These are phyloP conservation scores for Coemansia umbellata DNA, from an alignment of 192 early-diverging fungal genomes.

Conservation along the genomic window DNA sequence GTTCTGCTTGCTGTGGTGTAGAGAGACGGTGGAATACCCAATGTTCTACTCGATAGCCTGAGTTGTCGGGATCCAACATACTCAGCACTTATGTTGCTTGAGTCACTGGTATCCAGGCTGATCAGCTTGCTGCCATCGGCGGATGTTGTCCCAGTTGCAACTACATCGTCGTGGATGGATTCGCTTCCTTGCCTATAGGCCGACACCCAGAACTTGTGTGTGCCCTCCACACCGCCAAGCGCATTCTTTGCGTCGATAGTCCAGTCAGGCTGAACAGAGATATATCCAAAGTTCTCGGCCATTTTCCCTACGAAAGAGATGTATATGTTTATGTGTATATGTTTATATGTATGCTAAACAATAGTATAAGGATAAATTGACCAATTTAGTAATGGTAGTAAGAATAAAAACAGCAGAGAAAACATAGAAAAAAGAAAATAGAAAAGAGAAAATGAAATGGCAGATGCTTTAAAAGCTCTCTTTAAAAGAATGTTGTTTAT, in stretches of 20 bases:
- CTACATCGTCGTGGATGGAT: conserved; percentile 34
- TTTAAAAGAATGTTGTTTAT: too few species aligned
- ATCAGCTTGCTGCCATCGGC: conserved; percentile 3
- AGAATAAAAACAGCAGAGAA: too few species aligned
- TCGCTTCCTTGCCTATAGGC: conserved; percentile 20
- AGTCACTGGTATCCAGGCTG: background rate
- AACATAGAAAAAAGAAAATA: background rate
- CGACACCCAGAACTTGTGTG: conserved; percentile 46
- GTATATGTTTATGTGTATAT: background rate
- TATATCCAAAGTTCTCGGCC: conserved; percentile 31
- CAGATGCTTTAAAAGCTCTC: too few species aligned
- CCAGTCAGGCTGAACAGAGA: conserved; percentile 53
- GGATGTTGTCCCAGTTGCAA: background rate
- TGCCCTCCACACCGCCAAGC: conserved; percentile 10
- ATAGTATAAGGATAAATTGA: too few species aligned
- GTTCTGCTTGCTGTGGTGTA: conserved; percentile 20
- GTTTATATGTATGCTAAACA: too few species aligned
- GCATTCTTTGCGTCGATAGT: conserved; percentile 35
- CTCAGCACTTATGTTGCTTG: conserved; percentile 7
- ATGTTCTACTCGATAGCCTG: conserved; percentile 16
- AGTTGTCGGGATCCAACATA: conserved; percentile 23
- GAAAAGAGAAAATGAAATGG: background rate
- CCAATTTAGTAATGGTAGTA: too few species aligned
- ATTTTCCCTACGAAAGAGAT: conserved; percentile 6
- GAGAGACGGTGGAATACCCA: conserved; percentile 7